phyloP scores from a whole-genome alignment of 2,329 filamentous ascomycete genomes.

The Kalaharituber pfeilii region DNA sequence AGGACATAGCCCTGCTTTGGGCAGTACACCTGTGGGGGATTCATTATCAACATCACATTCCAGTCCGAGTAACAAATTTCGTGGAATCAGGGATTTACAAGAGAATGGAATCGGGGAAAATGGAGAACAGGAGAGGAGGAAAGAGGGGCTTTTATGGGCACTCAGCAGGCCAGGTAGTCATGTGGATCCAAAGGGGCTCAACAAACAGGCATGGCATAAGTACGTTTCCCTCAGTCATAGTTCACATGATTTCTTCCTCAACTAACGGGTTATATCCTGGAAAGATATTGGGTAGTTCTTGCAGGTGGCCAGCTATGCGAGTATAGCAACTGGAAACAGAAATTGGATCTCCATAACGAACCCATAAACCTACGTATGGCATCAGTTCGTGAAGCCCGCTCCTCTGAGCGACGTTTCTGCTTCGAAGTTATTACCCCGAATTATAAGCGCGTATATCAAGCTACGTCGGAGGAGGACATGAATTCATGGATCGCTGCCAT shows the following conservation, averaged over 20 bases:
- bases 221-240: slow-evolving; percentile 41
- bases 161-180: slow-evolving; percentile 83
- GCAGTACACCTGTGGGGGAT: not conserved
- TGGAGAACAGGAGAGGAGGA: slow-evolving; percentile 51
- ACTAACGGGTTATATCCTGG: not conserved
- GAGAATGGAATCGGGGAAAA: slow-evolving; percentile 44
- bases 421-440: slow-evolving; percentile 97
- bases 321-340: slow-evolving; percentile 99
- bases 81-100: slow-evolving; percentile 80
- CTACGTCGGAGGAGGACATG: slow-evolving; percentile 96
- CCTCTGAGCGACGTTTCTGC: slow-evolving; percentile 86
- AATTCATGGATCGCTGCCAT: slow-evolving; percentile 89
- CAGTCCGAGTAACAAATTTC: slow-evolving; percentile 44
- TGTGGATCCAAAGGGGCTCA: slow-evolving; percentile 83
- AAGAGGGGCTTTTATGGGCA: slow-evolving; percentile 90
- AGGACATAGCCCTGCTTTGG: not conserved
- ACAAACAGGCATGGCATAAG: slow-evolving; percentile 99
- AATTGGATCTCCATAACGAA: slow-evolving; percentile 89
- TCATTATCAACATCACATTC: slow-evolving; percentile 22
- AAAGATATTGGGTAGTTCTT: slow-evolving; percentile 91
- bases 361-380: slow-evolving; percentile 95
- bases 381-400: slow-evolving; percentile 86
- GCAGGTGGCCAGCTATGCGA: slow-evolving; percentile 94
- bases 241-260: not conserved
- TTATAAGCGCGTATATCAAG: slow-evolving; percentile 91